Evolutionary conservation across 2,329 filamentous ascomycete genomes (phyloP), one percentile per base, ranked within the genome.

Genomic region (Coniosporium tulheliwenetii): DNA sequence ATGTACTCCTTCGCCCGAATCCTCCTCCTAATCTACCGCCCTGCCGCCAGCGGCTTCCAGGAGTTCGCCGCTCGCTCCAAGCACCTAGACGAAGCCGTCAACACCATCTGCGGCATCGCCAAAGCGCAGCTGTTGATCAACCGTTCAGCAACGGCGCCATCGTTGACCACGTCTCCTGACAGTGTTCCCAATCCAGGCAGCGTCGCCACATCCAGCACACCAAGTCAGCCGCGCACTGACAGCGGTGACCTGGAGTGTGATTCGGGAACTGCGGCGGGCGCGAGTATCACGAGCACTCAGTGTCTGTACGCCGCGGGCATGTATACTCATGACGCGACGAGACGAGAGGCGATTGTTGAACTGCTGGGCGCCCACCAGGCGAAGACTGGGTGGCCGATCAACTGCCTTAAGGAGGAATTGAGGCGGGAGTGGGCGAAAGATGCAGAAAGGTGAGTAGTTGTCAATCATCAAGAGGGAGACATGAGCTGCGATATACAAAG

Each of bases 1-100:
- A 62, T 67, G 10, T 67, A 71, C 45, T 63, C 64, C 46, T 68
- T 73, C 44, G 69, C 71, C 0, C 61, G 65, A 8, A 69, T 75
- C 36, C 54, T 76, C 0, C 60, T 74, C 1, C 55, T 71, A 1
- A 60, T 74, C 38, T 66, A 75, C 39, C 63, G 69, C 37, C 71
- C 71, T 1, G 66, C 65, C 0, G 56, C 60, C 9, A 66, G 67
- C 2, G 70, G 68, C 0, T 63, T 69, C 37, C 57, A 66, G 12
- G 68, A 69, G 9, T 71, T 68, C 45, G 46, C 63, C 34, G 52
- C 58, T 14, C 58, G 64, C 13, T 63, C 68, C 45, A 61, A 60
- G 41, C 52, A 56, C n/a, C 57, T 69, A 7, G 57, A 63, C 10
- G 64, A 69, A 30, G 63, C 65, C 16, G 64, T 71, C 5, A 62